Percentiles rank a stretch among this genome's conserved stretches.
These are phyloP conservation scores for Dioscorea zingiberensis DNA, from an alignment of 106 monocot genomes.

Conservation along the genomic window DNA sequence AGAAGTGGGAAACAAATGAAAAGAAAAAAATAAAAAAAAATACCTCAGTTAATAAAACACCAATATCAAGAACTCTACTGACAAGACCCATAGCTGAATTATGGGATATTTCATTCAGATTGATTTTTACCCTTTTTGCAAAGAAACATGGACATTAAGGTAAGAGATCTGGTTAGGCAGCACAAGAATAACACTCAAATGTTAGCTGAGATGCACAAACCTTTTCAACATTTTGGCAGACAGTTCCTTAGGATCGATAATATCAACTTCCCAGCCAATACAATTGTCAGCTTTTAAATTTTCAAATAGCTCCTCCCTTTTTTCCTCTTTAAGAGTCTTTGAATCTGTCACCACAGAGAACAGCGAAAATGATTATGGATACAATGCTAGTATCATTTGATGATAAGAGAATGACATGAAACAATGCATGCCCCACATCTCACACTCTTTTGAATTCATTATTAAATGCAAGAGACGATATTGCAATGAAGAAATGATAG, in stretches of 20 bases:
- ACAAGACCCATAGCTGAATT: slow-evolving; percentile 96
- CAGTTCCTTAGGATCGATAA: slow-evolving; percentile 86
- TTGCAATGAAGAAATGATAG: too few species aligned
- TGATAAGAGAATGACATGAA: too few species aligned
- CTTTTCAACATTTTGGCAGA: slow-evolving; percentile 91
- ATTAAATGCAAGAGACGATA: too few species aligned
- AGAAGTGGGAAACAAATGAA: not conserved
- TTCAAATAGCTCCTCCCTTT: slow-evolving; percentile 92
- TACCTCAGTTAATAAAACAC: slow-evolving; percentile 88
- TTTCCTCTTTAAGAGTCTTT: slow-evolving; percentile 98
- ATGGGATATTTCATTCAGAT: slow-evolving; percentile 97
- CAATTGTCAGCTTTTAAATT: slow-evolving; percentile 59
- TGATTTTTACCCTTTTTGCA: slow-evolving; percentile 66
- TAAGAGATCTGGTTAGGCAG: not conserved
- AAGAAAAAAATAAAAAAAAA: not conserved
- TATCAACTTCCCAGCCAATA: slow-evolving; percentile 93
- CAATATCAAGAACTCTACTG: slow-evolving; percentile 67
- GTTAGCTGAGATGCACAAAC: slow-evolving; percentile 21
- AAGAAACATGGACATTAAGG: slow-evolving; percentile 1
- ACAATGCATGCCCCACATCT: too few species aligned
- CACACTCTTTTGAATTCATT: too few species aligned
- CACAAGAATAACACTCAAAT: not conserved
- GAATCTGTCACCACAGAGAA: slow-evolving; percentile 55
- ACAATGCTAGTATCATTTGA: too few species aligned
- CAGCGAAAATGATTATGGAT: not conserved